Conservation (phyloP, 495 filamentous ascomycete genomes). For the Penicillium riverlandense region DNA sequence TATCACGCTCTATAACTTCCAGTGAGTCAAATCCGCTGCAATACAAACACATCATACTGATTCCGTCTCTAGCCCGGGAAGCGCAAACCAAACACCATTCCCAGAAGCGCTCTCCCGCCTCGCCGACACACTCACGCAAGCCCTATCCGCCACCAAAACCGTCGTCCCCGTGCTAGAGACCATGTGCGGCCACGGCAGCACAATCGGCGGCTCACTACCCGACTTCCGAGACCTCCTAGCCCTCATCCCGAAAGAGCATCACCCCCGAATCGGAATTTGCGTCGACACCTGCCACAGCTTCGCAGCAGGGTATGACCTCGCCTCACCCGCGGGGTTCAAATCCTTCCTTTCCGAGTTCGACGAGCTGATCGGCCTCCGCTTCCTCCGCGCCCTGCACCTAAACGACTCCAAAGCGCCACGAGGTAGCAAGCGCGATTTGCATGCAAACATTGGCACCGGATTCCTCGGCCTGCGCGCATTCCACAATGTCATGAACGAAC, state of each 20-base stretch:
- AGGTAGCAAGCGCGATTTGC: slow-evolving; percentile 69
- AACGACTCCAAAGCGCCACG: slow-evolving; percentile 92
- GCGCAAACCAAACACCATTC: slow-evolving; percentile 56
- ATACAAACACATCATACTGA: slow-evolving; percentile 7
- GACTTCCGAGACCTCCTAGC: slow-evolving; percentile 80
- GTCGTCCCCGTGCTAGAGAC: slow-evolving; percentile 87
- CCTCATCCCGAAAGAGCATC: slow-evolving; percentile 58
- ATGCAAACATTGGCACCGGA: slow-evolving; percentile 90
- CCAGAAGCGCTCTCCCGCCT: slow-evolving; percentile 68
- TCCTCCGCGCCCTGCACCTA: slow-evolving; percentile 79
- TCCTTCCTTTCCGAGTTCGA: slow-evolving; percentile 70
- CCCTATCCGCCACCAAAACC: slow-evolving; percentile 63
- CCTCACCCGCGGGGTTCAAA: slow-evolving; percentile 64
- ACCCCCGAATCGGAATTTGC: slow-evolving; percentile 86
- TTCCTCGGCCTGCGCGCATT: slow-evolving; percentile 88
- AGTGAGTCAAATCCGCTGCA: slow-evolving; percentile 35
- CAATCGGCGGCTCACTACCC: slow-evolving; percentile 77
- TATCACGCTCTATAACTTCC: slow-evolving; percentile 93
- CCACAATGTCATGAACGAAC: slow-evolving; percentile 83
- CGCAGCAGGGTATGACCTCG: slow-evolving; percentile 86
- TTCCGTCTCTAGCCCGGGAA: slow-evolving; percentile 55
- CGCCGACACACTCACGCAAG: slow-evolving; percentile 69
- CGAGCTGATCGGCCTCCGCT: slow-evolving; percentile 66
- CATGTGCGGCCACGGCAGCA: slow-evolving; percentile 85
- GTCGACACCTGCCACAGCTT: slow-evolving; percentile 96